Base-by-base conservation (phyloP, 116 monocot genomes). In the Dioscorea cayenensis region DNA sequence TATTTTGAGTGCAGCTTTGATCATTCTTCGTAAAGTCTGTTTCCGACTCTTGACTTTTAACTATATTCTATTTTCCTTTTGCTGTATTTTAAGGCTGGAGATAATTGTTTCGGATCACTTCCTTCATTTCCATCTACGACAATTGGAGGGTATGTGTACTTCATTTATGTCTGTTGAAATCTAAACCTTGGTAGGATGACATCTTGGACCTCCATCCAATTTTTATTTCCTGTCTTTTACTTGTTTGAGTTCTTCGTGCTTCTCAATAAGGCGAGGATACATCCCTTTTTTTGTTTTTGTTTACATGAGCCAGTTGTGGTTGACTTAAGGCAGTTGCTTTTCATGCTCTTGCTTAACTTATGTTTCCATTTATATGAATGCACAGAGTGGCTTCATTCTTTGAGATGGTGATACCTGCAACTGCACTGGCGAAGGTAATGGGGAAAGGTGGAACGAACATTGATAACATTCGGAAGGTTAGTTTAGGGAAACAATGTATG, bases 361-460 rank as follows among this genome's bases (percentile, higher is more conserved):
- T 72, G 61, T 72, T 59, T 63, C 2, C 19, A 10, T 18, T 14
- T 62, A 14, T 72, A 20, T 7, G 43, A 23, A 59, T 66, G 23
- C 63, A 43, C 64, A 86, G 82, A 48, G 28, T 79, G 21, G 81
- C 79, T 37, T 43, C 84, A 36, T 81, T 77, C 68, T 66, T 79
- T 76, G 90, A 90, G 69, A 79, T 90, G 86, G 49, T 79, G 62
- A 86, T 90, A 68, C 86, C 90, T 72, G 75, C 84, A 58, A 84
- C 38, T 73, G 86, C 84, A 36, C 63, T 86, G 55, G 69, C 77
- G 64, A 90, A 86, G 82, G 86, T 90, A 18, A 51, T 90, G 80
- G 90, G 90, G 49, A 90, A 86, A 84, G 83, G 81, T 63, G 90
- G 86, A 28, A 49, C 81, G 69, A 90, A 90, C 65, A 63, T 90